These are phyloP conservation scores for Penicillium sp. DNA, from an alignment of 2,329 filamentous ascomycete genomes.

Conservation along the genomic window DNA sequence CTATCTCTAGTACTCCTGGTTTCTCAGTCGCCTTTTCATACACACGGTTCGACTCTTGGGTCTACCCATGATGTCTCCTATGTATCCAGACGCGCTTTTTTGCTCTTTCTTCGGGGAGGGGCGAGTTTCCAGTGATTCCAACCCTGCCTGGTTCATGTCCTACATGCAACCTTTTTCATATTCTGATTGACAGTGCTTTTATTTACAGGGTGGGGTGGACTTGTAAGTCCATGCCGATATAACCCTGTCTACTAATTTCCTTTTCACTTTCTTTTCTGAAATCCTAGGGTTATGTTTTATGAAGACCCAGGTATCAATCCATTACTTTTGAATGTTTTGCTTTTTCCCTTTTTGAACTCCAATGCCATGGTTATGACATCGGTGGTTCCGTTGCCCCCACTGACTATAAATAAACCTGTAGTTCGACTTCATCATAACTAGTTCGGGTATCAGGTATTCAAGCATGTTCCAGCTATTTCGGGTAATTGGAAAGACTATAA, in stretches of 20 bases:
- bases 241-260: not conserved
- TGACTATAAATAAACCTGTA: slow-evolving; percentile 7
- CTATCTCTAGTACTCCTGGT: not conserved
- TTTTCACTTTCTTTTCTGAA: not conserved
- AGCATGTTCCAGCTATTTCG: not conserved
- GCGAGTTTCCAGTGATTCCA: not conserved
- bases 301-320: not conserved
- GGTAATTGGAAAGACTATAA: not conserved
- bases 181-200: not conserved
- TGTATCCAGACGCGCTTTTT: not conserved
- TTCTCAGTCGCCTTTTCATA: not conserved
- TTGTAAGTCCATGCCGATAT: not conserved
- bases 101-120: not conserved
- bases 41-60: not conserved
- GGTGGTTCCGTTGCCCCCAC: slow-evolving; percentile 10
- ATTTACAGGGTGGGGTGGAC: not conserved
- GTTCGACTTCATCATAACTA: not conserved
- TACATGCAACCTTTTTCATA: not conserved
- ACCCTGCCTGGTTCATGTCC: not conserved
- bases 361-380: slow-evolving; percentile 19
- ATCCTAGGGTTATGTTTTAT: not conserved
- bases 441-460: no score
- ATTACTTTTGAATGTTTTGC: not conserved
- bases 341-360: not conserved
- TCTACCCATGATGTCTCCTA: not conserved